A percentile compares a stretch with the other conserved stretches of the same genome.
Conservation (phyloP, 2,329 filamentous ascomycete species). For the Fusarium pseudocircinatum region DNA sequence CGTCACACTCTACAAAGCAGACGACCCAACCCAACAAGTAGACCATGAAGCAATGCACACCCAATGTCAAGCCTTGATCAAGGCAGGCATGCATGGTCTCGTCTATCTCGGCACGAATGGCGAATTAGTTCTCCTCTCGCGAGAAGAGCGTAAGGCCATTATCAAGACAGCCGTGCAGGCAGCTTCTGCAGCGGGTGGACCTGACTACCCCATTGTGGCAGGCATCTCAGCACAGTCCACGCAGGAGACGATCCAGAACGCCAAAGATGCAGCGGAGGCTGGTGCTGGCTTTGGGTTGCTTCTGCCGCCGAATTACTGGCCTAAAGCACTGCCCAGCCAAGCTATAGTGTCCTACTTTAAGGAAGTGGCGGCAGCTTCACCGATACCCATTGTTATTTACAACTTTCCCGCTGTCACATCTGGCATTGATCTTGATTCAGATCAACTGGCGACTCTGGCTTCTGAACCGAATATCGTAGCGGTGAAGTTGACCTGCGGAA, state of each 20-base stretch:
- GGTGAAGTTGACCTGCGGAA: conserved; percentile 74
- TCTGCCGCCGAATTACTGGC: conserved; percentile 80
- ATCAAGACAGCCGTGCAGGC: conserved; percentile 51
- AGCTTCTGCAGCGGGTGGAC: conserved; percentile 47
- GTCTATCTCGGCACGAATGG: conserved; percentile 59
- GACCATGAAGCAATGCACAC: conserved; percentile 57
- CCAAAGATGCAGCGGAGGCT: conserved; percentile 71
- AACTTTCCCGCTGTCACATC: conserved; percentile 73
- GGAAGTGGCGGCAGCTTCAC: conserved; percentile 68
- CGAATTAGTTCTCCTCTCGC: conserved; percentile 54
- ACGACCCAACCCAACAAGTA: conserved; percentile 51
- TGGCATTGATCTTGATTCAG: conserved; percentile 72
- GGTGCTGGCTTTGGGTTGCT: conserved; percentile 80
- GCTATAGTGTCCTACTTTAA: conserved; percentile 72
- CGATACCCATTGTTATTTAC: conserved; percentile 74
- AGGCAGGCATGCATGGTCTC: conserved; percentile 56
- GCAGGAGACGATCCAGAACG: conserved; percentile 70
- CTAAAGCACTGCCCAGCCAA: conserved; percentile 58
- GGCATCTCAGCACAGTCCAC: conserved; percentile 62
- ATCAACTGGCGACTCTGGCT: conserved; percentile 66
- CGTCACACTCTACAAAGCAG: conserved; percentile 56
- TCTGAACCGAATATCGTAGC: conserved; percentile 73
- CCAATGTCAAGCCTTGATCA: conserved; percentile 53
- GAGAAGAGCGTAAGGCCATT: conserved; percentile 53
- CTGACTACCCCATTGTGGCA: conserved; percentile 55